phyloP scores from a whole-genome alignment of 225 moss, liverwort and hornwort species.

The Sphagnum tenellum region DNA sequence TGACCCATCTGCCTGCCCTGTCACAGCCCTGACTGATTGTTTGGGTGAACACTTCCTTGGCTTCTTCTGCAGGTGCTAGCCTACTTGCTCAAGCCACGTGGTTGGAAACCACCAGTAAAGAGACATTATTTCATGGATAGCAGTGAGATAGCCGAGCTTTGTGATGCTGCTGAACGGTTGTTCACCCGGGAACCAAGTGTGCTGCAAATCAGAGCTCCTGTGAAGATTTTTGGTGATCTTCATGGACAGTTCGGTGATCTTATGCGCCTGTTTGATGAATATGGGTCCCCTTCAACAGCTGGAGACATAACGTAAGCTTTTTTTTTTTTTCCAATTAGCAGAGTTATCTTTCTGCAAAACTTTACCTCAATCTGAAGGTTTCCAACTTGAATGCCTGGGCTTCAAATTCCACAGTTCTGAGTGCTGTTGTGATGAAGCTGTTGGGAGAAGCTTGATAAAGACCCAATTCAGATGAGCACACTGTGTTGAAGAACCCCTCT shows the following conservation, averaged over 20 bases:
- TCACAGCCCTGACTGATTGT: background rate
- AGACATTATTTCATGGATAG: conserved; percentile 66
- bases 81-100: conserved; percentile 57
- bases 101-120: conserved; percentile 65
- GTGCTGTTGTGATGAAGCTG: no score
- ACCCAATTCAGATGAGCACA: no score
- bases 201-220: conserved; percentile 55
- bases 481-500: no score
- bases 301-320: conserved; percentile 53
- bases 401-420: no score
- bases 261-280: conserved; percentile 69
- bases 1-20: no score
- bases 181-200: conserved; percentile 68
- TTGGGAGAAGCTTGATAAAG: no score
- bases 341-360: no score
- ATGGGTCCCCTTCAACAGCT: conserved; percentile 64
- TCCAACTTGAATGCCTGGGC: no score
- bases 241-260: conserved; percentile 71
- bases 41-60: background rate
- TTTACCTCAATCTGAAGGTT: no score
- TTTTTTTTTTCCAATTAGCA: no score
- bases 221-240: conserved; percentile 61
- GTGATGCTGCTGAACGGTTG: conserved; percentile 43
- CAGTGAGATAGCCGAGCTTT: conserved; percentile 61
- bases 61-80: conserved; percentile 35